These are phyloP conservation scores for Cutaneotrichosporon cutaneum DNA, from an alignment of 1,284 basidiomycete genomes.

Conservation along the genomic window DNA sequence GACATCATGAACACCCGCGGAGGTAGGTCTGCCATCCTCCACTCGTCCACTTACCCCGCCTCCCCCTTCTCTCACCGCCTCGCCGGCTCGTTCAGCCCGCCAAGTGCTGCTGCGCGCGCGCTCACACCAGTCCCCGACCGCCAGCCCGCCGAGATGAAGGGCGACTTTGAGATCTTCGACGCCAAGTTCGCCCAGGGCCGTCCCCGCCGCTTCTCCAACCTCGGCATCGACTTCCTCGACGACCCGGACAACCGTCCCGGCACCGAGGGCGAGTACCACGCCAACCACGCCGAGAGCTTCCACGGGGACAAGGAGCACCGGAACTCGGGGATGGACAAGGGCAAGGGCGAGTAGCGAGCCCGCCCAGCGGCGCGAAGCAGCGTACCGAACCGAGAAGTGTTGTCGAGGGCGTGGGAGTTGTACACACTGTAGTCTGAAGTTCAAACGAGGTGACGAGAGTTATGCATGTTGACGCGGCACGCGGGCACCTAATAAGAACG, in stretches of 20 bases:
- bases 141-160: background rate
- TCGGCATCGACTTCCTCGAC: slow-evolving; percentile 19
- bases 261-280: slow-evolving; percentile 3
- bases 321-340: background rate
- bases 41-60: background rate
- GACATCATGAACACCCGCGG: background rate
- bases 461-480: too few species aligned
- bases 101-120: background rate
- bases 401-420: too few species aligned
- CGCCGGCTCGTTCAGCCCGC: too few species aligned
- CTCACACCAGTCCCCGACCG: background rate
- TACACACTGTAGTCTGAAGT: too few species aligned
- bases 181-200: slow-evolving; percentile 3
- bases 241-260: slow-evolving; percentile 16
- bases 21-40: background rate
- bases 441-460: too few species aligned
- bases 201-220: slow-evolving; percentile 17
- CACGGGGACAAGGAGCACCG: slow-evolving; percentile 19
- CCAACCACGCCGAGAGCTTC: slow-evolving; percentile 13
- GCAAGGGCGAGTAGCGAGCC: background rate
- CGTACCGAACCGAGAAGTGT: too few species aligned
- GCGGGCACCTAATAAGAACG: too few species aligned
- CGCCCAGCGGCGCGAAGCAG: too few species aligned
- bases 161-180: background rate
- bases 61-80: too few species aligned